Base-by-base conservation (phyloP, 2,329 filamentous ascomycete species). In the Fusarium sp. region DNA sequence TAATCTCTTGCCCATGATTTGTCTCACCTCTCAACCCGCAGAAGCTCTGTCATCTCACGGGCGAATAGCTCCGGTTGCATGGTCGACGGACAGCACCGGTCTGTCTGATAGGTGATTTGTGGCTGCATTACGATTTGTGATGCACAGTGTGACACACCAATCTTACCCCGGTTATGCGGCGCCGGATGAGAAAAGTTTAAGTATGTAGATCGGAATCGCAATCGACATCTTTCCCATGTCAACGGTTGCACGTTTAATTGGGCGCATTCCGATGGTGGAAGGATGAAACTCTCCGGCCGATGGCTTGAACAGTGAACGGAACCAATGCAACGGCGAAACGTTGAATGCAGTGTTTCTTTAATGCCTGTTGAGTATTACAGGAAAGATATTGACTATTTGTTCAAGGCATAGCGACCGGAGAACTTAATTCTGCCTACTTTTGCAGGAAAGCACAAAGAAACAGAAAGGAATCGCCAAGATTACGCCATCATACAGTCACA, bases 401-500 rank as follows among this genome's bases (percentile, higher is more conserved):
- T 37, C 17, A n/a, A n/a, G n/a, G 4, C 3, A 8, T 6, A 17
- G 2, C 6, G 24, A 20, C 1, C 7, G 4, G 28, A 24, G 19
- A 6, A 30, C 7, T 35, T 4, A 7, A 45, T 1, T 40, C 7
- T 2, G 30, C 15, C 11, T 13, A 30, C 28, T 30, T 11, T 15
- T 17, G 8, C 4, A 32, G 20, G n/a, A 15, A 37, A n/a, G 9
- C 22, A 4, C 8, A 9, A n/a, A 37, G 6, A 33, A 3, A 11
- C 1, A 7, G 17, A 20, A 13, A 28, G 19, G 33, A 40, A 10
- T 24, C 35, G 24, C 6, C 14, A 52, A 30, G 1, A 63, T 67
- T 67, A 67, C 64, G 64, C 62, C 62, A 67, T 67, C 7, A 28
- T 63, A 17, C 9, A 44, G 63, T 67, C 64, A 67, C 39, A 44